A percentile compares a stretch with the other conserved stretches of the same genome.
Evolutionary conservation across 176 grass and related monocot genomes (phyloP).

Genomic region (Oryza meridionalis): DNA sequence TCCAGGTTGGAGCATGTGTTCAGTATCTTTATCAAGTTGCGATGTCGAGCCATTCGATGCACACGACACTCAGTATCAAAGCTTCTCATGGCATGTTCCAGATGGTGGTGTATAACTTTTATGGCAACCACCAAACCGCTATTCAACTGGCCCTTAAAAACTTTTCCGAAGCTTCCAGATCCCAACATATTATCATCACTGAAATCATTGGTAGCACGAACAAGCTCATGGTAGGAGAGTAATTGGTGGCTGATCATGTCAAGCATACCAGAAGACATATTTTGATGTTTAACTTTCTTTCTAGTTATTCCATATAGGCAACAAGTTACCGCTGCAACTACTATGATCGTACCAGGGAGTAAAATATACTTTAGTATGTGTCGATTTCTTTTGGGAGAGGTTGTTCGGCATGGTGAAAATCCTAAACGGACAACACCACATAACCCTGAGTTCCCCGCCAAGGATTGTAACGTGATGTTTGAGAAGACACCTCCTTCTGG

Average conservation of each 20-base stretch:
- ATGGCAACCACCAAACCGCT: background rate
- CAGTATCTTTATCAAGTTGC: background rate
- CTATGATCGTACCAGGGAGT: background rate
- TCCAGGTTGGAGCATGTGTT: background rate
- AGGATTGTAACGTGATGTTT: background rate
- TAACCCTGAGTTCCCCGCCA: background rate
- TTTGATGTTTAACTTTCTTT: background rate
- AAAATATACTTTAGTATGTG: background rate
- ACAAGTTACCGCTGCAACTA: background rate
- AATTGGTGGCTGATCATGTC: background rate
- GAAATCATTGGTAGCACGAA: background rate
- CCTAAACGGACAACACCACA: background rate
- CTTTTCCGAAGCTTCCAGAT: background rate
- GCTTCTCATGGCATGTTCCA: background rate
- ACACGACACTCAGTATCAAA: background rate
- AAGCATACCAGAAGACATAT: background rate
- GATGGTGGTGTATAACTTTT: background rate
- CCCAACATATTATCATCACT: background rate
- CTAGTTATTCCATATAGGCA: background rate
- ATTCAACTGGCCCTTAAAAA: background rate
- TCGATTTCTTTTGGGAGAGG: background rate
- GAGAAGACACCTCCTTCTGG: constrained; percentile 17
- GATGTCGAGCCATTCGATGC: background rate
- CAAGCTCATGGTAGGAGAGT: background rate
- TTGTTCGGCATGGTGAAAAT: background rate